These are phyloP conservation scores for Gastrolobium bilobum DNA, from an alignment of 306 rosid genomes.

Conservation along the genomic window DNA sequence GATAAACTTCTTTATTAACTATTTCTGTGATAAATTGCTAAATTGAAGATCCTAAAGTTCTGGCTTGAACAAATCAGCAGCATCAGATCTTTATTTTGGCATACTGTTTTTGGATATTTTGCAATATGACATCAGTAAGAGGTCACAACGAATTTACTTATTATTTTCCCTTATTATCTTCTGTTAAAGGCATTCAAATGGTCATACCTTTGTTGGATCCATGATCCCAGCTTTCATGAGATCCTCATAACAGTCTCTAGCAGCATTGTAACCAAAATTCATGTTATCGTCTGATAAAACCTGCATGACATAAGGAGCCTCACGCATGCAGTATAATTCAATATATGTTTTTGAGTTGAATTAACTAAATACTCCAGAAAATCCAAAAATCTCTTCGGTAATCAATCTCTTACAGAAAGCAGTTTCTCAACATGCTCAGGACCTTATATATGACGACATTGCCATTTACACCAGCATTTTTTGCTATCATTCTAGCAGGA, in stretches of 20 bases:
- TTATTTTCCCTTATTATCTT: neutral
- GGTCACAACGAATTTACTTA: neutral
- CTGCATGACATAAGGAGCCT: slow-evolving; percentile 53
- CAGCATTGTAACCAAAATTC: slow-evolving; percentile 87
- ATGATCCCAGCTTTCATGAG: slow-evolving; percentile 86
- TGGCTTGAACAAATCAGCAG: slow-evolving; percentile 28
- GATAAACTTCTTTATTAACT: neutral
- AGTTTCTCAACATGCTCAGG: slow-evolving; percentile 46
- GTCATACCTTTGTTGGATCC: slow-evolving; percentile 86
- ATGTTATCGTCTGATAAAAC: slow-evolving; percentile 63
- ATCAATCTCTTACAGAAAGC: slow-evolving; percentile 44
- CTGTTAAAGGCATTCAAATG: slow-evolving; percentile 34
- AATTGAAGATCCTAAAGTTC: neutral
- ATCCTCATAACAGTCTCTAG: slow-evolving; percentile 81
- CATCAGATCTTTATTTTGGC: neutral
- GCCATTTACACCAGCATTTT: slow-evolving; percentile 95
- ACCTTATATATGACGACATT: slow-evolving; percentile 86
- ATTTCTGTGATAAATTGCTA: slow-evolving; percentile 11
- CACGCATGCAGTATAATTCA: slow-evolving; percentile 41
- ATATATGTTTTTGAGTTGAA: slow-evolving; percentile 35
- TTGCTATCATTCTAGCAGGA: slow-evolving; percentile 85
- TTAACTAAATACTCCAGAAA: slow-evolving; percentile 6
- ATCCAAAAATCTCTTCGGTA: slow-evolving; percentile 30
- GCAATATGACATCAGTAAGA: neutral
- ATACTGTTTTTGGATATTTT: neutral